Percentiles rank a stretch among this genome's conserved stretches.
Evolutionary conservation across 192 early-diverging fungal genomes (phyloP).

Genomic region (Gaertneriomyces semiglobifer): DNA sequence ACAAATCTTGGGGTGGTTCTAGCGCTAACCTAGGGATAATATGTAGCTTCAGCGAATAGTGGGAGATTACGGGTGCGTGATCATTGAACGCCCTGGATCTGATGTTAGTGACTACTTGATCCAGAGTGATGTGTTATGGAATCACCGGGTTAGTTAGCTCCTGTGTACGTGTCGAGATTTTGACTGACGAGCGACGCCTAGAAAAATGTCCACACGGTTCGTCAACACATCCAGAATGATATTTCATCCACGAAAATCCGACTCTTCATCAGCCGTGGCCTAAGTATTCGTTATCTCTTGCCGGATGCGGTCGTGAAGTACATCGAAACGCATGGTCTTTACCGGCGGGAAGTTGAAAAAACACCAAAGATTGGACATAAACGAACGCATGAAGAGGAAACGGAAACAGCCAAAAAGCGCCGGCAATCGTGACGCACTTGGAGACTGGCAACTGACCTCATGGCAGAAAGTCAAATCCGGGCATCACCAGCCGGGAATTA

Average conservation of each 20-base stretch:
- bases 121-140: slow-evolving; percentile 83
- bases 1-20: slow-evolving; percentile 1
- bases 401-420: too few relatives aligned
- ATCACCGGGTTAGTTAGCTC: slow-evolving; percentile 63
- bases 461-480: too few relatives aligned
- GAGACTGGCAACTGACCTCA: too few relatives aligned
- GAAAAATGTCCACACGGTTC: slow-evolving; percentile 89
- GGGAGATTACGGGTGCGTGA: slow-evolving; percentile 85
- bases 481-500: too few relatives aligned
- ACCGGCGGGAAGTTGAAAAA: slow-evolving; percentile 23
- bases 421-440: too few relatives aligned
- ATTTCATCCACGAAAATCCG: slow-evolving; percentile 96
- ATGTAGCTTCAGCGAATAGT: slow-evolving; percentile 82
- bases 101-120: slow-evolving; percentile 93
- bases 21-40: not conserved
- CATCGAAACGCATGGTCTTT: slow-evolving; percentile 76
- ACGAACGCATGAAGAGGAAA: too few relatives aligned
- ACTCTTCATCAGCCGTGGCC: slow-evolving; percentile 86
- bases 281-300: slow-evolving; percentile 92
- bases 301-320: slow-evolving; percentile 91
- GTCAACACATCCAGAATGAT: slow-evolving; percentile 97
- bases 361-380: too few relatives aligned
- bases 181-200: slow-evolving; percentile 28
- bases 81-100: slow-evolving; percentile 91
- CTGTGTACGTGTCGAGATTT: slow-evolving; percentile 1